Evolutionary conservation across 208 protist genomes (phyloP), one percentile per base, ranked within the genome.

Genomic region (Trypanosoma lewisi): DNA sequence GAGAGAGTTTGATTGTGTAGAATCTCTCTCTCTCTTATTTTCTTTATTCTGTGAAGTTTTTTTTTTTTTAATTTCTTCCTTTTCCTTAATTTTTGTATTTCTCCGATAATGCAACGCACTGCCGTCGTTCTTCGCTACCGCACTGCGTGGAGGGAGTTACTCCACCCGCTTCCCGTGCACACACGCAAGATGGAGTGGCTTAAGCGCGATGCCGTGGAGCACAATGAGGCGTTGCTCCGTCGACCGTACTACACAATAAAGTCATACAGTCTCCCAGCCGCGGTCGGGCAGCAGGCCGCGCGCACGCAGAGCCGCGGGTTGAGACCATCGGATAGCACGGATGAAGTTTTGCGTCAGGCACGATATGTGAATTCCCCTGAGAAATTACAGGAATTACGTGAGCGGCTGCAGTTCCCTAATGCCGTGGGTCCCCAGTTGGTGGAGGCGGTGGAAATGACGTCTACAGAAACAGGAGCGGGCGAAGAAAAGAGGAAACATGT

Each of bases 221-320:
- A 87, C 34, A 95, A 95, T 55, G 85, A 95, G 58, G 73, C 69
- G 4, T 12, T 90, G 12, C 71, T 95, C 36, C 80, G 85, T 0
- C 73, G 80, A 45, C 89, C 89, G 30, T 95, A 95, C 71, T 95
- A 95, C 73, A 88, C 73, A 36, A 69, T 95, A 21, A 91, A 90
- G 72, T 80, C 60, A 47, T 74, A 63, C 30, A 8, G 2, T 4
- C 74, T 70, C 27, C 60, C 74, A 4, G n/a, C 62, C 1, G 47
- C 36, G 23, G 47, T 80, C 17, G 57, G 68, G 25, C 16, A 49
- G 37, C 49, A 55, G 1, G 30, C 34, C 58, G 45, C 27, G n/a
- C n/a, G n/a, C n/a, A n/a, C n/a, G n/a, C 65, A 64, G 41, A 48
- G 49, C 2, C 47, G 6, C 23, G 5, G 39, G 61, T 19, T 9